Conservation (phyloP, 805 yeast species). For the Suhomyces xylopsoci region DNA sequence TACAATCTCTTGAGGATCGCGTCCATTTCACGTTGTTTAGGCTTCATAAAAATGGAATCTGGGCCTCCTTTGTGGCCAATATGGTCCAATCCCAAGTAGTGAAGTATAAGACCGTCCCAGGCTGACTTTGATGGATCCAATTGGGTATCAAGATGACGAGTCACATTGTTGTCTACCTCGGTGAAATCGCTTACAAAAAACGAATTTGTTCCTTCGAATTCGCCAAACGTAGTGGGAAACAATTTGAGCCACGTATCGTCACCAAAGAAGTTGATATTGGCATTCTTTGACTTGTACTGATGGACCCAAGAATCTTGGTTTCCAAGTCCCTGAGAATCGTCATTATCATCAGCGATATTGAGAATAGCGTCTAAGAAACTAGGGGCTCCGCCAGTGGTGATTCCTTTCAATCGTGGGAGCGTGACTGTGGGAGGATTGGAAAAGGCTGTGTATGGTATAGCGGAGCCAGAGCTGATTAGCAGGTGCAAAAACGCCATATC, state of each 20-base stretch:
- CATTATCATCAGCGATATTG: slow-evolving; percentile 89
- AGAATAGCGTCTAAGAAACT: slow-evolving; percentile 90
- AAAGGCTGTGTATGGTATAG: slow-evolving; percentile 85
- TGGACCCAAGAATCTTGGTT: slow-evolving; percentile 85
- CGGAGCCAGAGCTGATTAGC: slow-evolving; percentile 62
- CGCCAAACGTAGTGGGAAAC: slow-evolving; percentile 67
- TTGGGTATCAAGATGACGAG: slow-evolving; percentile 73
- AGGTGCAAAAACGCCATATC: slow-evolving; percentile 65
- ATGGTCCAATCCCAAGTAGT: slow-evolving; percentile 92
- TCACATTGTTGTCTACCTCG: slow-evolving; percentile 90
- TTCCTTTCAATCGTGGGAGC: slow-evolving; percentile 86
- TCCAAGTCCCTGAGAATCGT: slow-evolving; percentile 60
- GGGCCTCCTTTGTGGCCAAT: slow-evolving; percentile 99
- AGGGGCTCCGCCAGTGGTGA: slow-evolving; percentile 93
- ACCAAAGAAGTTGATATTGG: slow-evolving; percentile 76
- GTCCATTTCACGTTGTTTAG: slow-evolving; percentile 88
- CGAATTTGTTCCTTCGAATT: slow-evolving; percentile 83
- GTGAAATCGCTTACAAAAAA: slow-evolving; percentile 94
- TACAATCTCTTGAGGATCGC: slow-evolving; percentile 53
- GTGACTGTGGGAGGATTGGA: slow-evolving; percentile 98
- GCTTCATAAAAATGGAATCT: slow-evolving; percentile 69
- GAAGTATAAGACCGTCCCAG: slow-evolving; percentile 89
- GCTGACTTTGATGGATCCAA: slow-evolving; percentile 27
- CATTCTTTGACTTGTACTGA: slow-evolving; percentile 46
- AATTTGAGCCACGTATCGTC: slow-evolving; percentile 97